Evolutionary conservation across 345 rosid genomes (phyloP), one percentile per base, ranked within the genome.

Genomic region (Hypericum perforatum): DNA sequence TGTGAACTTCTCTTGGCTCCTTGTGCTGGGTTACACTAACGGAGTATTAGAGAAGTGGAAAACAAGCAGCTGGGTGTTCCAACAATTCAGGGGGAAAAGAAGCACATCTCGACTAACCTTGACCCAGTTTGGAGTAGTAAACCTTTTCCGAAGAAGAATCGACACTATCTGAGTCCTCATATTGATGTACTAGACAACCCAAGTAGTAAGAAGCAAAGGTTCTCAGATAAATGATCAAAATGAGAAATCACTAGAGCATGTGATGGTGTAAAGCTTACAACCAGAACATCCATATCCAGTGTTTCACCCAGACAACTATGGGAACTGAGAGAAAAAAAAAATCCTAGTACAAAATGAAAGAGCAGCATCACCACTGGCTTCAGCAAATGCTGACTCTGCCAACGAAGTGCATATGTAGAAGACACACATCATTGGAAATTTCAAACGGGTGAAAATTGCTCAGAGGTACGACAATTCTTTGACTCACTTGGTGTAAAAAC

Each of bases 1-100:
- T 89, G 51, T 94, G 99, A 40, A 94, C 97, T 76, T 94, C 99
- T 65, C 95, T 74, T 16, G 99, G 99, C 76, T 94, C 99, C 82
- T 85, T 94, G 73, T 94, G 99, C 99, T 94, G 87, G 1, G 4
- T 22, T 22, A 22, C 66, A 52, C 67, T 40, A 74, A 58, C 56
- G 63, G 36, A 53, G 48, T 41, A 54, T 72, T 41, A 61, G 63
- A 61, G 47, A 37, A 64, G 29, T 43, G 45, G 29, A 63, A 42
- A 47, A 6, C 51, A 37, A 64, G 61, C 47, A 51, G 42, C 56
- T 59, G 43, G 29, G 38, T 16, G 37, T 16, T 36, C 39, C 43
- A 45, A 59, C 11, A 41, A 9, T 53, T 52, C 52, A 52, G 53
- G 52, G 16, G 32, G 4, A 54, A 57, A 49, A 29, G 49, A 66